Base-by-base conservation (phyloP, 208 protist species). In the Wallacemonas sp. region DNA sequence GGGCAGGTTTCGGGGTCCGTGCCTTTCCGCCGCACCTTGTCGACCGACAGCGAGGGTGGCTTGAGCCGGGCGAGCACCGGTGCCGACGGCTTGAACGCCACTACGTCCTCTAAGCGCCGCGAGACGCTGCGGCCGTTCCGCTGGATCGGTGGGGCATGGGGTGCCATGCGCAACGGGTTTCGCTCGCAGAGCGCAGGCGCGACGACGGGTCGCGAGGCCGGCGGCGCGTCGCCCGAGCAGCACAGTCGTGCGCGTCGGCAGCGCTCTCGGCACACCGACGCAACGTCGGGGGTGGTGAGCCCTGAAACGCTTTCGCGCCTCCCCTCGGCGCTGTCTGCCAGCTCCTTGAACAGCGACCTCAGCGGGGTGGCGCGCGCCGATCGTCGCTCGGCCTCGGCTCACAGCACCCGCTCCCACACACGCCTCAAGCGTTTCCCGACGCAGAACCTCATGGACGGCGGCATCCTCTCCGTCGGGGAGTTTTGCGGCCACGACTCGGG, bases 381-480 rank as follows among this genome's bases (percentile, higher is more conserved):
- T 29, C 1, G 38, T 22, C 27, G 41, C 32, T 13, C 44, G 9
- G 22, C 55, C 57, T 59, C 58, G 21, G 2, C 26, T 2, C 33
- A 36, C 22, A 46, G 27, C 15, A 29, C 24, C 6, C 24, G 24
- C 22, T n/a, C 9, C 15, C 39, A 26, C n/a, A 0, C 21, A 8
- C 9, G 4, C 22, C 37, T 4, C 15, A 5, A 15, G 21, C 37
- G n/a, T 36, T 21, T 48, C 34, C 79, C 63, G 17, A 74, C 78
- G 21, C 24, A 83, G 27, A 89, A 89, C 61, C 54, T 92, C 36
- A 89, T 92, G 75, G 80, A 92, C 44, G 68, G 76, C 3, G 60
- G 75, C 58, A 84, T 87, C 52, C 38, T 68, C 42, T 78, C 70
- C 44, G 62, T 81, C 10, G 71, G 81, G 54, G 86, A 89, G 33